phyloP scores from a whole-genome alignment of 805 yeast species.

The Metschnikowia rubicola region DNA sequence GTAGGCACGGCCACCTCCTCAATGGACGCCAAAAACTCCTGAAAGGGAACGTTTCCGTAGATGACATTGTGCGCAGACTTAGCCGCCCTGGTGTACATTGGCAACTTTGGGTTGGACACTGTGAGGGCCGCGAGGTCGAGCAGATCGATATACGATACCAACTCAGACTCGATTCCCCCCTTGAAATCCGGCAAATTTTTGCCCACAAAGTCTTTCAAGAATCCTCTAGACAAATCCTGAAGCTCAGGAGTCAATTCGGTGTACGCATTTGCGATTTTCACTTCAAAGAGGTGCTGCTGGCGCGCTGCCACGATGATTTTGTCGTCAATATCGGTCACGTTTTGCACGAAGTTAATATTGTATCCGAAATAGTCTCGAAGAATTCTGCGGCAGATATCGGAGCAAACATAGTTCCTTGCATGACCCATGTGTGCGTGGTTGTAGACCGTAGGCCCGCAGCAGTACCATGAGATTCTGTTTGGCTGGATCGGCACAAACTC shows the following conservation, averaged over 20 bases:
- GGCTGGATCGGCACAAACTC: constrained; percentile 68
- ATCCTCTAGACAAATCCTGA: constrained; percentile 35
- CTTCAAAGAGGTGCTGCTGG: constrained; percentile 75
- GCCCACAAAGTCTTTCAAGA: constrained; percentile 47
- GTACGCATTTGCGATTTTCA: constrained; percentile 39
- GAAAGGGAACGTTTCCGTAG: constrained; percentile 16
- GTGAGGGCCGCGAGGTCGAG: constrained; percentile 52
- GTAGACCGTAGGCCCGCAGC: constrained; percentile 98
- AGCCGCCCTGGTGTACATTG: constrained; percentile 76
- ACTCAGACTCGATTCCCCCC: constrained; percentile 31
- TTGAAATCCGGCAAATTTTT: constrained; percentile 51
- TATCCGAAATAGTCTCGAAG: constrained; percentile 90
- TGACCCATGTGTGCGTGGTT: constrained; percentile 98
- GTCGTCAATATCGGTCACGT: constrained; percentile 98
- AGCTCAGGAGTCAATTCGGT: constrained; percentile 34
- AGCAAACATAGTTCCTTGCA: constrained; percentile 93
- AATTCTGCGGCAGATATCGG: constrained; percentile 88
- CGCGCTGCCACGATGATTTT: constrained; percentile 94
- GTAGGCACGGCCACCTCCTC: constrained; percentile 74
- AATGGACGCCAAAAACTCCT: constrained; percentile 45
- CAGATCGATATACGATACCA: constrained; percentile 48
- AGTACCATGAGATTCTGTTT: constrained; percentile 84
- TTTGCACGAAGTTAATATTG: constrained; percentile 83
- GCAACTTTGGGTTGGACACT: constrained; percentile 70
- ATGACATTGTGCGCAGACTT: constrained; percentile 48